These are phyloP conservation scores for Russula brevipes DNA, from an alignment of 768 basidiomycete species.

Conservation along the genomic window DNA sequence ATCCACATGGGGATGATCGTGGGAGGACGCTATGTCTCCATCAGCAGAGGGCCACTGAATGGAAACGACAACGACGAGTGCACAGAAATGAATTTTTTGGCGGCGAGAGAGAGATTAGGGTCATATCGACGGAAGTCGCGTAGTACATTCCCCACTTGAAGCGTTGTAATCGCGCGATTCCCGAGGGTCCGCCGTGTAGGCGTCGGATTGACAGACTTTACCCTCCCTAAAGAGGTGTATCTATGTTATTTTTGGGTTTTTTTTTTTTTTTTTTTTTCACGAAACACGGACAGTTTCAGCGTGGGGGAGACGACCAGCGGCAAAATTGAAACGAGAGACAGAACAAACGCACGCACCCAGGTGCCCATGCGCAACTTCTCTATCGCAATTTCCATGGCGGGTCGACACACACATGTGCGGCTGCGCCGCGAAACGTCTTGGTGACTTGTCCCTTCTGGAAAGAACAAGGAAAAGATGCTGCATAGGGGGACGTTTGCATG, in stretches of 20 bases:
- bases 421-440: slow-evolving; percentile 87
- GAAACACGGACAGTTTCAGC: no score
- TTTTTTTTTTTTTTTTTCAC: no score
- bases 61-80: no score
- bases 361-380: slow-evolving; percentile 71
- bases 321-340: no score
- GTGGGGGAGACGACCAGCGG: no score
- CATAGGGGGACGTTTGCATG: neutral
- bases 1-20: slow-evolving; percentile 92
- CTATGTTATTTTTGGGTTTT: slow-evolving; percentile 35
- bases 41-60: slow-evolving; percentile 75
- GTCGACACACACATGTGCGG: slow-evolving; percentile 61
- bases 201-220: slow-evolving; percentile 70
- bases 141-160: slow-evolving; percentile 94
- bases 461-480: slow-evolving; percentile 80
- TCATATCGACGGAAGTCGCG: no score
- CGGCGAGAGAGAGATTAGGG: no score
- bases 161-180: slow-evolving; percentile 51
- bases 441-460: slow-evolving; percentile 82
- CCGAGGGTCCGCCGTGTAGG: slow-evolving; percentile 39
- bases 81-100: slow-evolving; percentile 32
- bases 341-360: slow-evolving; percentile 63
- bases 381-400: slow-evolving; percentile 79
- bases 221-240: slow-evolving; percentile 91
- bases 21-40: slow-evolving; percentile 60